phyloP scores from a whole-genome alignment of 805 yeast genomes.

The Pichia occidentalis region DNA sequence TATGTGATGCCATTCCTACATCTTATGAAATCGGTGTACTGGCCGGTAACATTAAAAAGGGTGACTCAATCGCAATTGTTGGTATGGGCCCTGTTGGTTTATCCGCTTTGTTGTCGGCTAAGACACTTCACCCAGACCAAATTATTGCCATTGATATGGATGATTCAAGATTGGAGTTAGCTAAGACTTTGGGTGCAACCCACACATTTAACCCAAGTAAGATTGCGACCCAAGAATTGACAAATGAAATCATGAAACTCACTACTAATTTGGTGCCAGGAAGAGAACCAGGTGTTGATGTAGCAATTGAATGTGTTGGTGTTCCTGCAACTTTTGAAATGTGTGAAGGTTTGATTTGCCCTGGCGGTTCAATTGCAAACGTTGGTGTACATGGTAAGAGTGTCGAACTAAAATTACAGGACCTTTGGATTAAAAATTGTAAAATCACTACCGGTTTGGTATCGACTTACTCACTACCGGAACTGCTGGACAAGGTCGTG shows the following conservation, averaged over 20 bases:
- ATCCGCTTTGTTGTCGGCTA: constrained; percentile 52
- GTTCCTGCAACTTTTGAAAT: constrained; percentile 53
- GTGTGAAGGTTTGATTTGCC: constrained; percentile 47
- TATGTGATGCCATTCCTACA: constrained; percentile 61
- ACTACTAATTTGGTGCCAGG: constrained; percentile 20
- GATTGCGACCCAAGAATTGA: constrained; percentile 32
- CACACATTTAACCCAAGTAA: constrained; percentile 47
- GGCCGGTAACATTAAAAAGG: constrained; percentile 44
- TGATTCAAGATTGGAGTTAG: constrained; percentile 51
- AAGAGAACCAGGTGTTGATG: constrained; percentile 48
- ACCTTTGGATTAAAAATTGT: constrained; percentile 40
- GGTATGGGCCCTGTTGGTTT: constrained; percentile 68
- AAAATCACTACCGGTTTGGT: constrained; percentile 44
- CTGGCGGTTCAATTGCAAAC: constrained; percentile 61
- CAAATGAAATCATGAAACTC: constrained; percentile 25
- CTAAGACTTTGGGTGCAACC: constrained; percentile 55
- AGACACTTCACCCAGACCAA: constrained; percentile 46
- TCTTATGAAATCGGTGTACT: constrained; percentile 63
- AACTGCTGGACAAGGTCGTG: constrained; percentile 32
- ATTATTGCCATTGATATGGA: constrained; percentile 55
- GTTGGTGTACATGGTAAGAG: constrained; percentile 48
- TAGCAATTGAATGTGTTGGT: constrained; percentile 62
- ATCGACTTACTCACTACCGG: constrained; percentile 38
- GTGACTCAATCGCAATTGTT: constrained; percentile 56
- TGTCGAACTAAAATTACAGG: constrained; percentile 37